Percentiles rank a stretch among this genome's conserved stretches.
Conservation (phyloP, 176 grass and related monocot species). For the Eragrostis curvula region DNA sequence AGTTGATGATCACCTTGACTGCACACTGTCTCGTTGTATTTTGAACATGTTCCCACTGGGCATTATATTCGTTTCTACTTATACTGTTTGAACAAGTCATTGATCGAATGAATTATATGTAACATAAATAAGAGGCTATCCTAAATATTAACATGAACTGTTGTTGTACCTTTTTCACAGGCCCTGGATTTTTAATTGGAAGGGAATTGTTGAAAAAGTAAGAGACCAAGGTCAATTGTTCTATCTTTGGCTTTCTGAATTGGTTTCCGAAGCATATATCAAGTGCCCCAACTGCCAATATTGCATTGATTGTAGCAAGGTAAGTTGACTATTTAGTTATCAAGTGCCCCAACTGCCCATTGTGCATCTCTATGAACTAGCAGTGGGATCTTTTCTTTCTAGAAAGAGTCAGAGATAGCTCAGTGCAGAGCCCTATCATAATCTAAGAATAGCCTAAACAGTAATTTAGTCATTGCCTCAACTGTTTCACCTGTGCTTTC, state of each 20-base stretch:
- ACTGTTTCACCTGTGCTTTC: neutral
- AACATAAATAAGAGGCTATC: neutral
- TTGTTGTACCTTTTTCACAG: constrained; percentile 46
- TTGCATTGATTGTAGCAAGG: constrained; percentile 62
- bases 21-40: neutral
- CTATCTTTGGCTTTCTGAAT: constrained; percentile 46
- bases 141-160: neutral
- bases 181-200: constrained; percentile 62
- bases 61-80: neutral
- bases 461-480: neutral
- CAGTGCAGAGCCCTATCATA: neutral
- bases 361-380: neutral
- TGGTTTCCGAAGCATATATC: constrained; percentile 39
- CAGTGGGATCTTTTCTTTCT: neutral
- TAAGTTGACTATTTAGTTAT: constrained; percentile 41
- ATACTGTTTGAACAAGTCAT: neutral
- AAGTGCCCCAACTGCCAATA: constrained; percentile 70
- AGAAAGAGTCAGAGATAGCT: neutral
- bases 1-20: neutral
- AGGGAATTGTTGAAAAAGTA: constrained; percentile 59
- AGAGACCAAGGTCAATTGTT: constrained; percentile 38
- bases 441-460: neutral
- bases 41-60: neutral
- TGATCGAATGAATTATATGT: neutral
- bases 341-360: neutral